These are phyloP conservation scores for Solanum sejunctum DNA, from an alignment of 257 asterid genomes.

Conservation along the genomic window DNA sequence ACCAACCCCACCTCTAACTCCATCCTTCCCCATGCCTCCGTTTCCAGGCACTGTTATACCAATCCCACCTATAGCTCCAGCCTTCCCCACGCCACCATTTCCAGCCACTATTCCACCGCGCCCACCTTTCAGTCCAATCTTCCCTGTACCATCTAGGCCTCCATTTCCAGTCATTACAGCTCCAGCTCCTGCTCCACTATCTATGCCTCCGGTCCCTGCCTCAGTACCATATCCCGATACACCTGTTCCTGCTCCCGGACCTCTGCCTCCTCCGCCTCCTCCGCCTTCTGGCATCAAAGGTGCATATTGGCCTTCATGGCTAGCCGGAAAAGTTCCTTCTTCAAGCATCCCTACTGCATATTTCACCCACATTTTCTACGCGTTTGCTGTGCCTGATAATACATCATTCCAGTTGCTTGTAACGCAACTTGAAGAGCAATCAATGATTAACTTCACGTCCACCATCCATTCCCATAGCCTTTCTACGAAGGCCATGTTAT, in stretches of 20 bases:
- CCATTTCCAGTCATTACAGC: slow-evolving; percentile 18
- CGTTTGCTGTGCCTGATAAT: slow-evolving; percentile 27
- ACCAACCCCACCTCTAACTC: neutral
- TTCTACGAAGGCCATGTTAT: slow-evolving; percentile 20
- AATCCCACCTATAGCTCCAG: neutral
- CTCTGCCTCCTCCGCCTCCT: neutral
- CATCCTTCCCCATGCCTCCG: slow-evolving; percentile 1
- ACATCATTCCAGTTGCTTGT: slow-evolving; percentile 24
- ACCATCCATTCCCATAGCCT: slow-evolving; percentile 20
- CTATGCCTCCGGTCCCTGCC: neutral
- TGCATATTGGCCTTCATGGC: slow-evolving; percentile 50
- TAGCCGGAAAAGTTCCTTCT: slow-evolving; percentile 20
- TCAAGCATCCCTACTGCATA: slow-evolving; percentile 28
- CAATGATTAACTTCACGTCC: slow-evolving; percentile 29
- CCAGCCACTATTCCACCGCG: slow-evolving; percentile 35
- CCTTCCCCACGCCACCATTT: slow-evolving; percentile 13
- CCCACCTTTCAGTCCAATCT: neutral
- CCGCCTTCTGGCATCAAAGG: slow-evolving; percentile 21
- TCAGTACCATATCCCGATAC: neutral
- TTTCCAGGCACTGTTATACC: slow-evolving; percentile 7
- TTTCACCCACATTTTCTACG: slow-evolving; percentile 49
- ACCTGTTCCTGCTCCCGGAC: neutral
- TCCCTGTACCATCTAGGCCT: slow-evolving; percentile 5
- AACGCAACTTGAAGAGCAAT: slow-evolving; percentile 19
- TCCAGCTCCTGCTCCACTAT: neutral